These are phyloP conservation scores for Phialophora expanda DNA, from an alignment of 2,329 filamentous ascomycete genomes.

Conservation along the genomic window DNA sequence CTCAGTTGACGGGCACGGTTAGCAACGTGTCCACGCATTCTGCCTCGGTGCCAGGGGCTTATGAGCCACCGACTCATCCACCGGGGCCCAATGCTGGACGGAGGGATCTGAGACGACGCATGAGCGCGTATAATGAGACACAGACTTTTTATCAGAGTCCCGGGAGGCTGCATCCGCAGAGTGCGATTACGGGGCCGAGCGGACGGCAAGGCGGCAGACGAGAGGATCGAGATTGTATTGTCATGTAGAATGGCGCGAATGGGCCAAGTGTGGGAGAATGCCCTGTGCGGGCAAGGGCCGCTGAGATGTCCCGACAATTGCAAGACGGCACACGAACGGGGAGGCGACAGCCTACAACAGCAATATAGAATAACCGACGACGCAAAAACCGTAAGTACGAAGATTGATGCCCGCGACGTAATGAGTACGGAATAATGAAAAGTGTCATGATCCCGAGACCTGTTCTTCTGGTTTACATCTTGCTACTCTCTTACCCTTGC, in stretches of 20 bases:
- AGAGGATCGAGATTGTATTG: conserved; percentile 33
- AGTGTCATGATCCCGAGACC: conserved; percentile 11
- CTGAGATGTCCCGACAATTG: background rate
- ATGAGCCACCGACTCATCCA: conserved; percentile 25
- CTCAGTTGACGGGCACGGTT: conserved; percentile 34
- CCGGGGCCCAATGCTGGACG: conserved; percentile 34
- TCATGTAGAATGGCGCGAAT: conserved; percentile 28
- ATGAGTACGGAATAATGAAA: conserved; percentile 17
- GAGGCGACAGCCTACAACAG: background rate
- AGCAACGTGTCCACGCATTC: conserved; percentile 31
- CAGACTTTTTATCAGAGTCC: conserved; percentile 21
- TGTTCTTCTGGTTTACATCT: background rate
- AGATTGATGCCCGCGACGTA: background rate
- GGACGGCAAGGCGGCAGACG: conserved; percentile 5
- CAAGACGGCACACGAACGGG: background rate
- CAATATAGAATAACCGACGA: background rate
- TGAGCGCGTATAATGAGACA: conserved; percentile 34
- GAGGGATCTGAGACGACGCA: conserved; percentile 25
- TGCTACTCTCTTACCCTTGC: too few relatives aligned
- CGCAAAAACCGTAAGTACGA: background rate
- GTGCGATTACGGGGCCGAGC: conserved; percentile 6
- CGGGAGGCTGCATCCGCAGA: conserved; percentile 17
- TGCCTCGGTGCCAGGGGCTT: conserved; percentile 6
- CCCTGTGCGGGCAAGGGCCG: background rate
- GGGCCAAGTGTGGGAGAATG: background rate